Evolutionary conservation across 2,329 filamentous ascomycete genomes (phyloP).

Genomic region (Aspergillus hortae): DNA sequence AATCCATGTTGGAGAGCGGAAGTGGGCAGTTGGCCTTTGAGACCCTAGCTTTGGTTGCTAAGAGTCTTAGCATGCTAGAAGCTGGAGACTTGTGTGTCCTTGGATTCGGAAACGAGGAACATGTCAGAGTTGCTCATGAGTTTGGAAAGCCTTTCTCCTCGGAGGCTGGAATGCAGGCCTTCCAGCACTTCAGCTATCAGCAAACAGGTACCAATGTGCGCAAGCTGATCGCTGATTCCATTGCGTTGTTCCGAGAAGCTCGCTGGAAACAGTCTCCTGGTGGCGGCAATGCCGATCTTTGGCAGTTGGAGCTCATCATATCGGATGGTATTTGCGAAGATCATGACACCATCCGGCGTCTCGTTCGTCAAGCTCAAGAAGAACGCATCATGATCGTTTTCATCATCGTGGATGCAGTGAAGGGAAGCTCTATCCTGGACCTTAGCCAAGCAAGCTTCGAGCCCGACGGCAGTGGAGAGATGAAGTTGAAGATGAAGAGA

Average conservation of each 20-base stretch:
- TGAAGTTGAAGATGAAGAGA: slow-evolving; percentile 73
- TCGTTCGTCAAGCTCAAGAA: slow-evolving; percentile 84
- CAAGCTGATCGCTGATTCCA: slow-evolving; percentile 70
- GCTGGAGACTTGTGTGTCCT: slow-evolving; percentile 89
- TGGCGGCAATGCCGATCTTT: slow-evolving; percentile 67
- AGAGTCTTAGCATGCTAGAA: slow-evolving; percentile 86
- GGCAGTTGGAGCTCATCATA: slow-evolving; percentile 91
- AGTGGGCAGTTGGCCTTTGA: slow-evolving; percentile 83
- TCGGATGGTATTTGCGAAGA: slow-evolving; percentile 92
- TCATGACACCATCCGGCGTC: slow-evolving; percentile 74
- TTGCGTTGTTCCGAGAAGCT: slow-evolving; percentile 77
- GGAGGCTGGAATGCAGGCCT: slow-evolving; percentile 76
- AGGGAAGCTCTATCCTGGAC: slow-evolving; percentile 66
- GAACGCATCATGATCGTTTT: slow-evolving; percentile 98
- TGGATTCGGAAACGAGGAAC: slow-evolving; percentile 70
- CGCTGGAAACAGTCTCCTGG: slow-evolving; percentile 55
- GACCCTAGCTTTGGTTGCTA: slow-evolving; percentile 86
- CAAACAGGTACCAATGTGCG: slow-evolving; percentile 85
- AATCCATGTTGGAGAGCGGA: slow-evolving; percentile 81
- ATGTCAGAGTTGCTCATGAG: slow-evolving; percentile 79
- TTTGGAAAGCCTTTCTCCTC: slow-evolving; percentile 78
- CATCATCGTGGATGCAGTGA: slow-evolving; percentile 78
- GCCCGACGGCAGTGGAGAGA: slow-evolving; percentile 60
- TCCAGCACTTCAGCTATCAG: slow-evolving; percentile 79
- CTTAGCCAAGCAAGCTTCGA: slow-evolving; percentile 83